Percentiles rank a stretch among this genome's conserved stretches.
Evolutionary conservation across 1,139 yeast species (phyloP).

Genomic region (Blastobotrys aristatus): DNA sequence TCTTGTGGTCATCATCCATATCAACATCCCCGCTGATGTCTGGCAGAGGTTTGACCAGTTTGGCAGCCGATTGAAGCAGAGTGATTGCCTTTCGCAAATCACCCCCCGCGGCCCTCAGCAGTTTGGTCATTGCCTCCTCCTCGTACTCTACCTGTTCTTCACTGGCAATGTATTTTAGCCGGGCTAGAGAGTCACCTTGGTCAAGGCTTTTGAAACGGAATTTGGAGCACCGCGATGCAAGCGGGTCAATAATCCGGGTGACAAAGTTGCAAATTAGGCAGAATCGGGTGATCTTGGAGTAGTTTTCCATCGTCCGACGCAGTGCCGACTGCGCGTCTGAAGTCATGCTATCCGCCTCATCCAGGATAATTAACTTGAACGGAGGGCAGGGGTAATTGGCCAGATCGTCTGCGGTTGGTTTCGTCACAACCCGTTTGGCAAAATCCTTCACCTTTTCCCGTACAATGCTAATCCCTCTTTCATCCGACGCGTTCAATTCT

Average conservation of each 20-base stretch:
- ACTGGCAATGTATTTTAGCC: conserved; percentile 59
- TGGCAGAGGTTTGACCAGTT: conserved; percentile 33
- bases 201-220: conserved; percentile 83
- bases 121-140: conserved; percentile 52
- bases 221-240: conserved; percentile 93
- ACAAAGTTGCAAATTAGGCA: conserved; percentile 93
- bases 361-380: conserved; percentile 26
- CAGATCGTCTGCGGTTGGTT: conserved; percentile 63
- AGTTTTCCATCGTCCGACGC: conserved; percentile 94
- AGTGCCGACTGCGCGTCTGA: conserved; percentile 94
- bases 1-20: conserved; percentile 20
- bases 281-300: conserved; percentile 85
- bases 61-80: conserved; percentile 79
- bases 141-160: conserved; percentile 44
- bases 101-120: conserved; percentile 69
- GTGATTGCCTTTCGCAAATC: conserved; percentile 94
- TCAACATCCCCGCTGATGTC: conserved; percentile 30
- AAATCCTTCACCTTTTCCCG: conserved; percentile 78
- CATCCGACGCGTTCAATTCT: conserved; percentile 85
- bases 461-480: conserved; percentile 81
- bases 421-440: conserved; percentile 81
- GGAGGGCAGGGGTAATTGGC: conserved; percentile 68
- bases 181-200: conserved; percentile 57
- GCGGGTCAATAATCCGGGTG: conserved; percentile 91
- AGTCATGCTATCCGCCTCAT: conserved; percentile 99